Conservation (phyloP, 164 flowering plant genomes). For the Echeveria elegans region DNA sequence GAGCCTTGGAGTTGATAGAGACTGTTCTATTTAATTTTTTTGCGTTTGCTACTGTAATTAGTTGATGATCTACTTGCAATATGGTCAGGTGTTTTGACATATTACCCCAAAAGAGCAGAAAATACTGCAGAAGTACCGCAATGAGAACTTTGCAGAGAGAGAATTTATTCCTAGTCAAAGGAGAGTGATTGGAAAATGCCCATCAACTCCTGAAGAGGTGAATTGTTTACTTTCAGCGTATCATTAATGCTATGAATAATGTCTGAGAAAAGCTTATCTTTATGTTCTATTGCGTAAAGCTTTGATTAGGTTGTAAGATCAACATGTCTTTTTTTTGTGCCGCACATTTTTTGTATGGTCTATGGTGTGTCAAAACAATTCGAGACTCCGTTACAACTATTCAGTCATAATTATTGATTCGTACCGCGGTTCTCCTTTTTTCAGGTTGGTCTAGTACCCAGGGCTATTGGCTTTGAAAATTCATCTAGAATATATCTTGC, state of each 20-base stretch:
- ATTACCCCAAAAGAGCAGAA: constrained; percentile 59
- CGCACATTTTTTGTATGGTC: too few species aligned
- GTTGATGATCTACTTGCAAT: background rate
- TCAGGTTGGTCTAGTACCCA: constrained; percentile 88
- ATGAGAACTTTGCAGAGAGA: constrained; percentile 76
- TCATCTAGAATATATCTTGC: constrained; percentile 91
- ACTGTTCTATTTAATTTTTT: background rate
- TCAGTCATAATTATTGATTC: background rate
- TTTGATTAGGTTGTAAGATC: too few species aligned
- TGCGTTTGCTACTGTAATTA: background rate
- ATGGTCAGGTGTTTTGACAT: constrained; percentile 81
- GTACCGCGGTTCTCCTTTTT: constrained; percentile 8
- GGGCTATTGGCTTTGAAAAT: constrained; percentile 84
- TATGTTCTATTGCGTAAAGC: background rate
- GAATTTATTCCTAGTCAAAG: constrained; percentile 64
- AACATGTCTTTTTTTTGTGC: too few species aligned
- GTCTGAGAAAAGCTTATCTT: too few species aligned
- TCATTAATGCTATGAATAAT: too few species aligned
- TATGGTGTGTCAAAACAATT: background rate
- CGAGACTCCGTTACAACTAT: background rate
- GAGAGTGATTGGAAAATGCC: constrained; percentile 94
- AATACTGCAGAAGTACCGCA: constrained; percentile 60
- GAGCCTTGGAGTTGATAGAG: background rate
- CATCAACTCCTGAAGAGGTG: constrained; percentile 99
- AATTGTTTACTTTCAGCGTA: too few species aligned